A percentile compares a stretch with the other conserved stretches of the same genome.
Evolutionary conservation across 164 flowering plant genomes (phyloP).

Genomic region (Saururus chinensis): DNA sequence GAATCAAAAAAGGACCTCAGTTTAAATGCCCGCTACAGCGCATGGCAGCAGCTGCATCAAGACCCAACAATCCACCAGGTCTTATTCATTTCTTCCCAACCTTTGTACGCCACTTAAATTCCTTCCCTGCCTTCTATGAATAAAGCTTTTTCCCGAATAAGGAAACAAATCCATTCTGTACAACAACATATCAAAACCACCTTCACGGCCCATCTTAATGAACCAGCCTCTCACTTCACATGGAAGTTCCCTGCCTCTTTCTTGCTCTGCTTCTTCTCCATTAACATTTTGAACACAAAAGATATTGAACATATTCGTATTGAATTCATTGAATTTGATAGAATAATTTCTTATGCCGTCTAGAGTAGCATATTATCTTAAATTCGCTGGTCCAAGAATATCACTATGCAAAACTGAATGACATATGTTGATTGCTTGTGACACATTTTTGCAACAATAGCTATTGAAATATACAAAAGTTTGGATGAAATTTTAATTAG

Average conservation of each 20-base stretch:
- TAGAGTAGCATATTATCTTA: not conserved
- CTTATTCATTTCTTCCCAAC: not conserved
- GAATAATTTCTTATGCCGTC: not conserved
- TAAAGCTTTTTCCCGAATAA: not conserved
- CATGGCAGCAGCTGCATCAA: not conserved
- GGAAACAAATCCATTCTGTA: conserved; percentile 2
- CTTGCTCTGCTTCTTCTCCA: not conserved
- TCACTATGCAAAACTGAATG: not conserved
- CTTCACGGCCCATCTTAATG: not conserved
- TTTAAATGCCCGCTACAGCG: not conserved
- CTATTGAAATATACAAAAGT: not conserved
- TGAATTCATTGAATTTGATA: not conserved
- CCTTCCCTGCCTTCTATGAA: not conserved
- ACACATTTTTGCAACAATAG: not conserved
- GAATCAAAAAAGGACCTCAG: not conserved
- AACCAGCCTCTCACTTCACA: not conserved
- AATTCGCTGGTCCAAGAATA: not conserved
- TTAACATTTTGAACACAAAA: not conserved
- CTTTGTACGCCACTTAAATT: not conserved
- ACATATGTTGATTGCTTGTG: not conserved
- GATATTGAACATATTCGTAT: not conserved
- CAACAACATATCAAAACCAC: conserved; percentile 1
- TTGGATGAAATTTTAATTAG: not conserved
- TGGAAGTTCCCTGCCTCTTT: not conserved
- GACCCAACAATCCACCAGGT: not conserved